Evolutionary conservation across 805 yeast species (phyloP).

Genomic region (Metschnikowia continentalis): DNA sequence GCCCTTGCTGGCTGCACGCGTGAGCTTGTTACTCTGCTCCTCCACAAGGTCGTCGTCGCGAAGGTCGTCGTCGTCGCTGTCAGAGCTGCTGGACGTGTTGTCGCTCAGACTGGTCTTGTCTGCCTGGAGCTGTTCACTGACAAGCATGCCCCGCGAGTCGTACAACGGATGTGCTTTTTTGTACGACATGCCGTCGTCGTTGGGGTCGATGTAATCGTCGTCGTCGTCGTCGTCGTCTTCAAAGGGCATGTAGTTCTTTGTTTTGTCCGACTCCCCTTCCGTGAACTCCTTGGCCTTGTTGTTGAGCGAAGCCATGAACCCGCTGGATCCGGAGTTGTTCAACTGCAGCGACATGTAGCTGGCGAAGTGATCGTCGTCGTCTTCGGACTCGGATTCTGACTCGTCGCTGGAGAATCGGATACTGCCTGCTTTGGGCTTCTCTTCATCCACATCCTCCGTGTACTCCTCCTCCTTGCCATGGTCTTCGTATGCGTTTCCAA

Average conservation of each 20-base stretch:
- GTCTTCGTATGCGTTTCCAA: conserved; percentile 25
- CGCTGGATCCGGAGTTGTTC: conserved; percentile 45
- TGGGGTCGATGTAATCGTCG: conserved; percentile 74
- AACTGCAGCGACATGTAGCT: conserved; percentile 75
- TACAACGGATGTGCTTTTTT: conserved; percentile 62
- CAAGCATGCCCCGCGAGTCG: conserved; percentile 32
- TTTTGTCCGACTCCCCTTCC: conserved; percentile 10
- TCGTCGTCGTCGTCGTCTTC: conserved; percentile 45
- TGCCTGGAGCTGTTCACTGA: conserved; percentile 11
- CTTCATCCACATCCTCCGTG: conserved; percentile 15
- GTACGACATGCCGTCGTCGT: conserved; percentile 76
- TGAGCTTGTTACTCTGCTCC: conserved; percentile 27
- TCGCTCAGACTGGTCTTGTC: conserved; percentile 15
- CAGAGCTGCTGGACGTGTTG: conserved; percentile 28
- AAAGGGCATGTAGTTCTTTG: conserved; percentile 9
- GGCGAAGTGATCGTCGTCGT: conserved; percentile 56
- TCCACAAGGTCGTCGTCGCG: conserved; percentile 21
- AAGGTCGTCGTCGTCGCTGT: conserved; percentile 26
- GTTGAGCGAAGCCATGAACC: conserved; percentile 42
- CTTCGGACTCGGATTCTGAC: conserved; percentile 33
- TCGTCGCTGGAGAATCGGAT: conserved; percentile 22
- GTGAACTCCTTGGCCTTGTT: conserved; percentile 25
- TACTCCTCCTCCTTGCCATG: conserved; percentile 22
- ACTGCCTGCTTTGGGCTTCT: conserved; percentile 10
- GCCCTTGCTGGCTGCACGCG: conserved; percentile 41